phyloP scores from a whole-genome alignment of 2,329 filamentous ascomycete genomes.

The Ophiostoma sp. region DNA sequence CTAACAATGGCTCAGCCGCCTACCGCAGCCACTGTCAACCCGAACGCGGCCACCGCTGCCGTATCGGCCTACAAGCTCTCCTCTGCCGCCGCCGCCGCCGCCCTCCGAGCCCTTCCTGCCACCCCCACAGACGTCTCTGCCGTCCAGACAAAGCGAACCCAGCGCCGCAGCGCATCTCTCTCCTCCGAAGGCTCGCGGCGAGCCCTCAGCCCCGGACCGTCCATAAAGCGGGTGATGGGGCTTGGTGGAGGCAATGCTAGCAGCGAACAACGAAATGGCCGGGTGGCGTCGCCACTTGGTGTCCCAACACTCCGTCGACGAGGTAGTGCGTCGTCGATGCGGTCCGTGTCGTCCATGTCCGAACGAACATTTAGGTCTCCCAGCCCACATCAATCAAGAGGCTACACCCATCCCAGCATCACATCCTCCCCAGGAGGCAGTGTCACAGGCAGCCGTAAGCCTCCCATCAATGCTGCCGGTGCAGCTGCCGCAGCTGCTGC shows the following conservation, averaged over 20 bases:
- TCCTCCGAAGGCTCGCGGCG: constrained; percentile 52
- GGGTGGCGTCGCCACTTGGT: constrained; percentile 20
- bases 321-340: constrained; percentile 61
- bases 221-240: constrained; percentile 19
- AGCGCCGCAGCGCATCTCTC: constrained; percentile 64
- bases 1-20: constrained; percentile 47
- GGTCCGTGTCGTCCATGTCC: constrained; percentile 78
- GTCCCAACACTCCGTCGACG: constrained; percentile 51
- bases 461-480: constrained; percentile 16
- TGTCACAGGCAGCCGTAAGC: constrained; percentile 1
- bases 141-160: constrained; percentile 80
- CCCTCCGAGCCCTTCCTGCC: constrained; percentile 70
- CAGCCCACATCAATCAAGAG: constrained; percentile 50
- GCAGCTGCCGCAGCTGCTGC: constrained; percentile 17
- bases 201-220: constrained; percentile 24
- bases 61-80: constrained; percentile 80
- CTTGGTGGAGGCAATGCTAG: constrained; percentile 18
- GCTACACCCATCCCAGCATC: neutral
- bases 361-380: constrained; percentile 80
- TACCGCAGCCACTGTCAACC: constrained; percentile 58
- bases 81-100: constrained; percentile 78
- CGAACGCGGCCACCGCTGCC: constrained; percentile 73
- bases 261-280: neutral
- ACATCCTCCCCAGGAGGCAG: neutral
- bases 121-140: constrained; percentile 74